Evolutionary conservation across 352 stramenopile genomes (phyloP), one percentile per base, ranked within the genome.

Genomic region (Achlya hypogyna): DNA sequence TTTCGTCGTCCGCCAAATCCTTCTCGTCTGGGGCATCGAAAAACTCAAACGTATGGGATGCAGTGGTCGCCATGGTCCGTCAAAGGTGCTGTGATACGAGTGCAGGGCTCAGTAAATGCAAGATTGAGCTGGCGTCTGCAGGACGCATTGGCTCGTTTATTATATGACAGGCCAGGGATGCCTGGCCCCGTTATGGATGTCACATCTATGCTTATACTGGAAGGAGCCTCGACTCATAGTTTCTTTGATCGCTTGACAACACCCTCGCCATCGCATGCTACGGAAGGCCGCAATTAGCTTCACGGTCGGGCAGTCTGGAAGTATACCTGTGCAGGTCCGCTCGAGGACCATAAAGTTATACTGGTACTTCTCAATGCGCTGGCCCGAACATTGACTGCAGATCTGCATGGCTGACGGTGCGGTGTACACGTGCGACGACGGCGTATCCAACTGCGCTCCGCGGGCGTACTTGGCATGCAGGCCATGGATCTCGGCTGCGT

Each of bases 331-430:
- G 66, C 81, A 90, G 27, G 74, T 85, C 18, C 62, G 76, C 20
- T 90, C 79, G 5, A 86, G 65, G 23, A 84, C 69, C 76, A 87
- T 78, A 68, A 53, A 69, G 62, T 74, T 73, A 72, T 90, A 87
- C 23, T 62, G 6, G 20, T 84, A 53, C 52, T 86, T 86, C 51
- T 85, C 78, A 34, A 85, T 74, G 18, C 79, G 78, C 40, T 86
- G 79, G 49, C 79, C 81, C 23, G 80, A 72, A 38, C 81, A 90
- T n/a, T 52, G 62, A 12, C 65, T 51, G 52, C 81, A 90, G 62
- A 88, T 69, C 47, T 74, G 63, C 23, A 88, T 10, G 22, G 45
- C 6, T n/a, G 42, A 25, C 35, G 60, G 12, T 10, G 16, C 54
- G 35, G 16, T 10, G 51, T 49, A 47, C 6, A 56, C 31, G 31